A percentile compares a stretch with the other conserved stretches of the same genome.
Evolutionary conservation across 2,329 filamentous ascomycete species (phyloP).

Genomic region (Sordariomycetes sp.): DNA sequence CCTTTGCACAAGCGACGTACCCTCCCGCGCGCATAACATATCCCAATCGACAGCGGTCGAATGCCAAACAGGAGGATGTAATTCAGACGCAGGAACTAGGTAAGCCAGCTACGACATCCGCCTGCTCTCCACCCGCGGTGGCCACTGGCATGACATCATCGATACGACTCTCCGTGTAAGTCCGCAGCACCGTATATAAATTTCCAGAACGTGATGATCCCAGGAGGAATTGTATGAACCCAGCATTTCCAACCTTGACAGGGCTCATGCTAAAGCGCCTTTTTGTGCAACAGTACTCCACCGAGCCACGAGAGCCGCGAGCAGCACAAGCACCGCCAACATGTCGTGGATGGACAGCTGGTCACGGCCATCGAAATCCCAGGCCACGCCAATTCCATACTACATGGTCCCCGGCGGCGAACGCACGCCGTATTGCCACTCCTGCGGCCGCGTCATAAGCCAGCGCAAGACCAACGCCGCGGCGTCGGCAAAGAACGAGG

Average conservation of each 20-base stretch:
- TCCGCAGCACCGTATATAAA: background rate
- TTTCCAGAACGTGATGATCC: background rate
- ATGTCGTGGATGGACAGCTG: conserved; percentile 30
- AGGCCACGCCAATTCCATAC: conserved; percentile 33
- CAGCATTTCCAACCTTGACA: background rate
- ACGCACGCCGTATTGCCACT: conserved; percentile 38
- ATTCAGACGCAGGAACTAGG: no score
- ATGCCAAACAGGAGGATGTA: no score
- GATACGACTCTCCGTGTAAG: background rate
- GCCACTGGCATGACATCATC: background rate
- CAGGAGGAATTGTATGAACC: background rate
- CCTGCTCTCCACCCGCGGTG: no score
- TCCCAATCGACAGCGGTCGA: no score
- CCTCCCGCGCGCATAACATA: no score
- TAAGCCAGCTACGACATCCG: no score
- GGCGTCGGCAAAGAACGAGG: conserved; percentile 10
- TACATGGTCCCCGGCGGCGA: conserved; percentile 35
- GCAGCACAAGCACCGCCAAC: background rate
- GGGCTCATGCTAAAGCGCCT: background rate
- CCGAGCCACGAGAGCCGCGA: background rate
- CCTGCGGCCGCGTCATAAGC: conserved; percentile 42
- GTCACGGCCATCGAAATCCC: conserved; percentile 23
- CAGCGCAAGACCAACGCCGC: conserved; percentile 15
- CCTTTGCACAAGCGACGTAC: no score
- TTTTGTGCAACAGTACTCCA: no score